A percentile compares a stretch with the other conserved stretches of the same genome.
Evolutionary conservation across 352 stramenopile species (phyloP).

Genomic region (Globisporangium viniferum): DNA sequence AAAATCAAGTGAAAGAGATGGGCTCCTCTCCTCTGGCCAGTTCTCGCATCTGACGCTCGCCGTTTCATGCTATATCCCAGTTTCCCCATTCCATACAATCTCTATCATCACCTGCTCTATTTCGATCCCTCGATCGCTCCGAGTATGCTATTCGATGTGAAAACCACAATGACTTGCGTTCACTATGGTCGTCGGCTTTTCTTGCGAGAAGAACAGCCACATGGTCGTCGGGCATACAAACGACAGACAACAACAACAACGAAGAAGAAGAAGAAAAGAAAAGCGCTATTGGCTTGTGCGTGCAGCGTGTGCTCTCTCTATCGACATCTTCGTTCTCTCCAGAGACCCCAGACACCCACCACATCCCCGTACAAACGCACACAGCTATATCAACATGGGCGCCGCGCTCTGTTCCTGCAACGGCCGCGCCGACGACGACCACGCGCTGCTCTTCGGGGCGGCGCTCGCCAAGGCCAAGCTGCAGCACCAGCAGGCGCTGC

Average conservation of each 20-base stretch:
- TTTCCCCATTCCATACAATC: not conserved
- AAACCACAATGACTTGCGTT: not conserved
- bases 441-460: slow-evolving; percentile 15
- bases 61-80: not conserved
- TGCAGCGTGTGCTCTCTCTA: not conserved
- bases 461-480: slow-evolving; percentile 28
- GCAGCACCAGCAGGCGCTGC: slow-evolving; percentile 35
- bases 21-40: not conserved
- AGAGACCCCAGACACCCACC: not conserved
- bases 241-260: not conserved
- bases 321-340: not conserved
- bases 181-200: slow-evolving; percentile 3
- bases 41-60: not conserved
- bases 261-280: slow-evolving; percentile 7
- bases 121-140: not conserved
- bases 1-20: not conserved
- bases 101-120: not conserved
- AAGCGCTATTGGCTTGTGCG: not conserved
- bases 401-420: slow-evolving; percentile 51
- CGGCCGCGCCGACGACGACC: slow-evolving; percentile 35
- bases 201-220: slow-evolving; percentile 5
- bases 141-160: not conserved
- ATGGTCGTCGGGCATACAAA: not conserved
- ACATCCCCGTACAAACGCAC: not conserved
- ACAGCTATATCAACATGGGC: slow-evolving; percentile 28